phyloP scores from a whole-genome alignment of 1,284 basidiomycete genomes.

The Cryptococcus hybrid region DNA sequence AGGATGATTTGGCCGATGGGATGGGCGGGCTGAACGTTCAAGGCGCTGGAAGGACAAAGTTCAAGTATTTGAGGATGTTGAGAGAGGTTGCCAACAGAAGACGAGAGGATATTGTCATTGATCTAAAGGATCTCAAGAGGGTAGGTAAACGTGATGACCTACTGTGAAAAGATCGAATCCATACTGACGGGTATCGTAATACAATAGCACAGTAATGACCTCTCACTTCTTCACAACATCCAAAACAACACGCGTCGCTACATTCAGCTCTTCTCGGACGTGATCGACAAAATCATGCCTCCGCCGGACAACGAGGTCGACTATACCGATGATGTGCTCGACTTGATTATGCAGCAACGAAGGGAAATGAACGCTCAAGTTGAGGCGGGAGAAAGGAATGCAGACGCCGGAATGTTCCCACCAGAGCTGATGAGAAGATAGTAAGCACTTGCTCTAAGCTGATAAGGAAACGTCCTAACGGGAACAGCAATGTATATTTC shows the following conservation, averaged over 20 bases:
- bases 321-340: constrained; percentile 86
- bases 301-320: constrained; percentile 82
- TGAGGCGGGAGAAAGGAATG: constrained; percentile 53
- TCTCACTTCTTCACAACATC: constrained; percentile 70
- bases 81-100: constrained; percentile 86
- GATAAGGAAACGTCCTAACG: background rate
- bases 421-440: constrained; percentile 89
- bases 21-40: constrained; percentile 51
- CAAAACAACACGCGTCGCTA: constrained; percentile 86
- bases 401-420: constrained; percentile 65
- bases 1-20: constrained; percentile 61
- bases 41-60: constrained; percentile 40
- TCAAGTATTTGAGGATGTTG: constrained; percentile 89
- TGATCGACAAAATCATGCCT: constrained; percentile 85
- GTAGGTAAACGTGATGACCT: constrained; percentile 19
- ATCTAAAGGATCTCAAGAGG: constrained; percentile 48
- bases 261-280: constrained; percentile 82
- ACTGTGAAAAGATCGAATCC: background rate
- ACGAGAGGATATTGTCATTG: constrained; percentile 45
- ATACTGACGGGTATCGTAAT: background rate
- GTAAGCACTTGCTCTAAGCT: constrained; percentile 58
- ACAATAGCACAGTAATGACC: constrained; percentile 56
- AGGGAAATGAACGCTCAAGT: constrained; percentile 79
- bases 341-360: constrained; percentile 91
- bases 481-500: constrained; percentile 84